Evolutionary conservation across 176 grass and related monocot species (phyloP).

Genomic region (Zoysia pacifica): DNA sequence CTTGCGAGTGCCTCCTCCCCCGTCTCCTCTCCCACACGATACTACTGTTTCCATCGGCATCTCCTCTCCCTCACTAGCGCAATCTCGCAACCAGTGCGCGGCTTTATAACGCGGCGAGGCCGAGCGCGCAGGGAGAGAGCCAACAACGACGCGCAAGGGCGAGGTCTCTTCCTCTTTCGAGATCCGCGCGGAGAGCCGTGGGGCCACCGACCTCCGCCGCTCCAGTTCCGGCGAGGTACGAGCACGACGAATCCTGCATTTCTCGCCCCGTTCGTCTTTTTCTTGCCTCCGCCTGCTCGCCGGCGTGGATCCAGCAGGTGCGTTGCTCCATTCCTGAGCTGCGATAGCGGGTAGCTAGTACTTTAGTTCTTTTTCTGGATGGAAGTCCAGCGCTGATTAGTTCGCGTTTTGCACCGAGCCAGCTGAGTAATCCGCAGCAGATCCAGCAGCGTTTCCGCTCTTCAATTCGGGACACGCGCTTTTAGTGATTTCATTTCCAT

Average conservation of each 20-base stretch:
- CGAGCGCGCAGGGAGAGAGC: background rate
- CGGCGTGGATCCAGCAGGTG: conserved; percentile 33
- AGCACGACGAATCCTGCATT: conserved; percentile 30
- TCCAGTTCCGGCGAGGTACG: conserved; percentile 41
- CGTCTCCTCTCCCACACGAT: background rate
- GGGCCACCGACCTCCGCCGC: conserved; percentile 9
- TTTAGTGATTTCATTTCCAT: conserved; percentile 30
- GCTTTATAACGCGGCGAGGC: conserved; percentile 55
- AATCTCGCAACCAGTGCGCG: conserved; percentile 25
- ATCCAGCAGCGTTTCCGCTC: conserved; percentile 10
- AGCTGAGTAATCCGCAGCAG: conserved; percentile 33
- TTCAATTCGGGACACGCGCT: conserved; percentile 13
- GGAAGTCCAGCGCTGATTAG: background rate
- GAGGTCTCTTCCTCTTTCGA: conserved; percentile 13
- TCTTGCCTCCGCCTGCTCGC: background rate
- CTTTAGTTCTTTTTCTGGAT: no score
- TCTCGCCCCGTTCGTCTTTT: background rate
- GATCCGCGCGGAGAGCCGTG: conserved; percentile 33
- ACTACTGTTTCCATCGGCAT: no score
- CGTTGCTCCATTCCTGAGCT: background rate
- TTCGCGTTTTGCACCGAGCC: background rate
- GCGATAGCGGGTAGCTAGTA: background rate
- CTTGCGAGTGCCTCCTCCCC: conserved; percentile 2
- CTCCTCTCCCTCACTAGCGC: background rate
- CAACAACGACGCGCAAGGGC: background rate